These are phyloP conservation scores for Hymenoscyphus albidus DNA, from an alignment of 2,329 filamentous ascomycete genomes.

Conservation along the genomic window DNA sequence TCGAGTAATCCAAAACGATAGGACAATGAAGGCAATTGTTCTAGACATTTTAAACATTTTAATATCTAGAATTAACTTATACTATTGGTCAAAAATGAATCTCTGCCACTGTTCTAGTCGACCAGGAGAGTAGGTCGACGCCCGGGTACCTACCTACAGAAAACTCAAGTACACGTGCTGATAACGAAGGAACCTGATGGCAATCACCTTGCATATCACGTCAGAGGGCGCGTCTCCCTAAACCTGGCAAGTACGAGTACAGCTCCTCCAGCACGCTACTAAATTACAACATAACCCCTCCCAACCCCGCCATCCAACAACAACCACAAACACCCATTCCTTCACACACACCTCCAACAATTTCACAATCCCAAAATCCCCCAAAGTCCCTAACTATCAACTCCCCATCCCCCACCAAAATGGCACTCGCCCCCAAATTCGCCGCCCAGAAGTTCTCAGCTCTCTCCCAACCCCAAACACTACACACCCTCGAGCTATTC, in stretches of 20 bases:
- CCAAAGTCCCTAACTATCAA: neutral
- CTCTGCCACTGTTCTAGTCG: no score
- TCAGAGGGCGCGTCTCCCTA: neutral
- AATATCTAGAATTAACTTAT: no score
- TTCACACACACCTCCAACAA: neutral
- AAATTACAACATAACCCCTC: neutral
- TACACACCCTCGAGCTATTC: constrained; percentile 62
- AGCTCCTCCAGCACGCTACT: neutral
- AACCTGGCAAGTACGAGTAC: no score
- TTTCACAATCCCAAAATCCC: neutral
- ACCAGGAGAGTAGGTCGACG: no score
- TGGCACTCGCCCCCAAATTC: constrained; percentile 77
- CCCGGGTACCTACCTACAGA: neutral
- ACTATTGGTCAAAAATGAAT: no score
- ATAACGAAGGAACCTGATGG: neutral
- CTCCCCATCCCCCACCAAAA: constrained; percentile 35
- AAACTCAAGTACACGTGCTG: neutral
- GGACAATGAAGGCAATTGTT: no score
- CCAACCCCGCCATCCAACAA: neutral
- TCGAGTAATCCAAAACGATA: no score
- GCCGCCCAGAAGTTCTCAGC: constrained; percentile 62
- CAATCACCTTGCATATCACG: neutral
- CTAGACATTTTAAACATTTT: no score
- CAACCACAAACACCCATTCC: neutral
- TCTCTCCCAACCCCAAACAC: constrained; percentile 39